Evolutionary conservation across 768 basidiomycete species (phyloP), one percentile per base, ranked within the genome.

Genomic region (Ramaria sp.): DNA sequence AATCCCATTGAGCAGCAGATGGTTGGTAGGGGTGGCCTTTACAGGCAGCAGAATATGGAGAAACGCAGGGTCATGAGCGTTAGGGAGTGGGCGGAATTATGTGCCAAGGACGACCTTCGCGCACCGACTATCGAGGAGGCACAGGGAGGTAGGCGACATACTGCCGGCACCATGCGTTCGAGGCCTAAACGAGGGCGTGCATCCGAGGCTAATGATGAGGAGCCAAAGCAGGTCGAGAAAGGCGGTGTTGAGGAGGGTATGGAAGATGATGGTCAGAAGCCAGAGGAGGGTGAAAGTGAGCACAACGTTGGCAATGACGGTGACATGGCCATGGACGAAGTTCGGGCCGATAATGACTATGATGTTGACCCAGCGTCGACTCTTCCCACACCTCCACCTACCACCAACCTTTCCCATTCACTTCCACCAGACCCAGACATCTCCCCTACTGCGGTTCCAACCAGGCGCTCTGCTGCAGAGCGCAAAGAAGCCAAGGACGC

Each of bases 1-100:
- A 79, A 79, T 15, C 93, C 96, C 1, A 98, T 98, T 61, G 91
- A 93, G 65, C 95, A 98, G 66, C 82, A 84, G 65, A 91, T 97
- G 83, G 70, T 83, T 38, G 95, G 95, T 8, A 76, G 78, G 52
- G 81, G 80, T 5, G 95, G 95, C 1, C 75, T 94, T 5, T 98
- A 91, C 66, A 81, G 89, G 20, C 85, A 90, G 61, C 81, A 90
- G 69, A 98, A 96, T 64, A 76, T 96, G 63, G 91, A 91, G 71
- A 92, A 89, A 68, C 78, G 88, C 58, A 81, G 81, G 60, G 66
- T 79, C 50, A 83, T 88, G 81, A 91, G 86, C 62, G 81, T 89
- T 20, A 82, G 87, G 52, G 90, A 94, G 67, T 94, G 90, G 90
- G 78, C 77, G 0, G 89, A 92, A 62, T 67, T 89, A 4, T 87